Evolutionary conservation across 2,329 filamentous ascomycete genomes (phyloP), one percentile per base, ranked within the genome.

Genomic region (Fusarium acutatum): DNA sequence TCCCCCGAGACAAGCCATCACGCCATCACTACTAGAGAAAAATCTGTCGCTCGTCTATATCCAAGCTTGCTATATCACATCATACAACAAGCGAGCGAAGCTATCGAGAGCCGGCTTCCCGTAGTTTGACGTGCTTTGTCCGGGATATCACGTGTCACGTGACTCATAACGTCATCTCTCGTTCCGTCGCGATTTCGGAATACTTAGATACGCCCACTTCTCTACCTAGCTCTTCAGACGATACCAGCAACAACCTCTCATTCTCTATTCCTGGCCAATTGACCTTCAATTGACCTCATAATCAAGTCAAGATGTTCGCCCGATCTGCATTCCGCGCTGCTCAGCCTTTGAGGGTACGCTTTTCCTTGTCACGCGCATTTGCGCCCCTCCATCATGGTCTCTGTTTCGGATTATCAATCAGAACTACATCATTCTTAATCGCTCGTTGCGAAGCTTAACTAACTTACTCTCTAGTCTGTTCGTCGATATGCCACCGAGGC

Each of bases 401-500:
- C 35, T 43, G 60, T 41, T 50, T 43, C 14, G 56, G 66, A 67
- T 65, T 65, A 65, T 52, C 59, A 65, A 70, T 69, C 67, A 35
- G 14, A 34, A 62, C 46, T 59, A 40, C 63, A 53, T 64, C 50
- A 67, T 64, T 35, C 24, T 54, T 46, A 49, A 47, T 41, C 49
- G 17, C 35, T 53, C 61, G 53, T n/a, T 47, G 37, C 32, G 30
- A 34, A 40, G 50, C 50, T 54, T 38, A 30, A 64, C 68, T 82
- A 63, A 74, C 72, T 37, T 64, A 82, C 86, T 71, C 81, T 83
- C 49, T 84, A 87, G 85, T 83, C 84, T 76, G 80, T 83, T 73
- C 86, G 87, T 72, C 83, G 83, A 79, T 98, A 97, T 83, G 93
- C 95, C 64, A 93, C 93, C 73, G 87, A 90, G 77, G 74, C 81